Conservation (phyloP, 768 basidiomycete genomes). For the Mycena filopes region DNA sequence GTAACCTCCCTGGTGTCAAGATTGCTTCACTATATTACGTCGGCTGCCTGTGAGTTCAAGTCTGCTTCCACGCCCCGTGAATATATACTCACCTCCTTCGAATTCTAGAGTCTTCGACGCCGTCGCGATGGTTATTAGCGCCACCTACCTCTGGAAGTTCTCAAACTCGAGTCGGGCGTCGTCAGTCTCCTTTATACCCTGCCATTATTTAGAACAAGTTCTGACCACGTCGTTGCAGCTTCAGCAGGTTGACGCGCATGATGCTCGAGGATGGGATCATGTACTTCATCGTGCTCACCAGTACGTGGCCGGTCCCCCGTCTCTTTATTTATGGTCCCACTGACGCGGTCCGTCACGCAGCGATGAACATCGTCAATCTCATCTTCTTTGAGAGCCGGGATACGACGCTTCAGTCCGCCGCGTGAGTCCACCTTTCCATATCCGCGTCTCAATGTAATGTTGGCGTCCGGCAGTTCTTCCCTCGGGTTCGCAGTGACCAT, state of each 20-base stretch:
- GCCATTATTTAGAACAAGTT: not conserved
- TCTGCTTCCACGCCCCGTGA: no score
- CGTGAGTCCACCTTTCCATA: no score
- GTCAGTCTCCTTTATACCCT: conserved; percentile 1
- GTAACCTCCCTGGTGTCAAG: no score
- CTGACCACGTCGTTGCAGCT: no score
- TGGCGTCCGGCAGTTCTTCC: no score
- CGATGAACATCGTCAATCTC: conserved; percentile 27
- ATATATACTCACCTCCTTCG: no score
- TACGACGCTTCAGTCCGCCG: conserved; percentile 16
- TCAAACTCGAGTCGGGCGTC: conserved; percentile 8
- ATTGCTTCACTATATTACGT: conserved; percentile 26
- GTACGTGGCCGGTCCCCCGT: not conserved
- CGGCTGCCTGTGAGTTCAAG: conserved; percentile 24
- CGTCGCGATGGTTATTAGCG: conserved; percentile 11
- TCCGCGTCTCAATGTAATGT: not conserved
- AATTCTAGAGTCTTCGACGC: conserved; percentile 24
- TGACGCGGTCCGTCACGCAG: not conserved
- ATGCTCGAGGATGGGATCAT: conserved; percentile 23
- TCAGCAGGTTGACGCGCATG: conserved; percentile 3
- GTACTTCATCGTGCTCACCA: conserved; percentile 25
- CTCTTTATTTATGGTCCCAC: not conserved
- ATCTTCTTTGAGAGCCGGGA: conserved; percentile 20
- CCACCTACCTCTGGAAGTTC: conserved; percentile 21
- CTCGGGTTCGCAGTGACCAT: no score